Conservation (phyloP, 2,329 filamentous ascomycete genomes). For the Tolypocladium inflatum region DNA sequence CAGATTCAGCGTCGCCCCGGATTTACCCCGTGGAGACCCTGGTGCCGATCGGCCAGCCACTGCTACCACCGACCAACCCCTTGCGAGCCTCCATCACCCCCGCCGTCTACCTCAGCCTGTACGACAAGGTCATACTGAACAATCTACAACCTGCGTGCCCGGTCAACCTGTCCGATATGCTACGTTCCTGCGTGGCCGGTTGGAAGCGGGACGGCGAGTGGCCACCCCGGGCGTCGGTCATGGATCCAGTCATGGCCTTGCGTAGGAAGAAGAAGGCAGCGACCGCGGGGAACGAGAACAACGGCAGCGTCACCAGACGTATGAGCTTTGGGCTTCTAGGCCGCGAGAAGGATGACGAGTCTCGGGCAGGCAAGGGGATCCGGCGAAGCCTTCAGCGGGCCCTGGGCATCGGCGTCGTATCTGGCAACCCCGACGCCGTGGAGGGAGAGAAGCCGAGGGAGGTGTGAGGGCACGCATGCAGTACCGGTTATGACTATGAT, state of each 20-base stretch:
- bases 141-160: slow-evolving; percentile 75
- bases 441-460: background rate
- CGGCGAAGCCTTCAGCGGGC: slow-evolving; percentile 37
- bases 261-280: slow-evolving; percentile 29
- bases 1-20: slow-evolving; percentile 10
- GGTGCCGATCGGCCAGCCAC: slow-evolving; percentile 62
- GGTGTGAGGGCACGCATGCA: background rate
- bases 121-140: slow-evolving; percentile 79
- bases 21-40: slow-evolving; percentile 48
- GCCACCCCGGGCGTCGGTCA: slow-evolving; percentile 52
- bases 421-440: background rate
- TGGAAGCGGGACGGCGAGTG: slow-evolving; percentile 94
- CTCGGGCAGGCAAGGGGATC: slow-evolving; percentile 27
- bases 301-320: slow-evolving; percentile 24
- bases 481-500: background rate
- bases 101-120: slow-evolving; percentile 69
- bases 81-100: slow-evolving; percentile 71
- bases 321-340: slow-evolving; percentile 39
- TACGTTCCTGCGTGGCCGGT: slow-evolving; percentile 70
- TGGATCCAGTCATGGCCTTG: slow-evolving; percentile 23
- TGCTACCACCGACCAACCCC: slow-evolving; percentile 64
- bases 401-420: slow-evolving; percentile 25
- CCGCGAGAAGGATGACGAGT: slow-evolving; percentile 25
- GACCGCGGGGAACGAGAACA: slow-evolving; percentile 12
- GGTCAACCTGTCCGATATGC: slow-evolving; percentile 76